Percentiles rank a stretch among this genome's conserved stretches.
These are phyloP conservation scores for Scedosporium dehoogii DNA, from an alignment of 2,329 filamentous ascomycete species.

Conservation along the genomic window DNA sequence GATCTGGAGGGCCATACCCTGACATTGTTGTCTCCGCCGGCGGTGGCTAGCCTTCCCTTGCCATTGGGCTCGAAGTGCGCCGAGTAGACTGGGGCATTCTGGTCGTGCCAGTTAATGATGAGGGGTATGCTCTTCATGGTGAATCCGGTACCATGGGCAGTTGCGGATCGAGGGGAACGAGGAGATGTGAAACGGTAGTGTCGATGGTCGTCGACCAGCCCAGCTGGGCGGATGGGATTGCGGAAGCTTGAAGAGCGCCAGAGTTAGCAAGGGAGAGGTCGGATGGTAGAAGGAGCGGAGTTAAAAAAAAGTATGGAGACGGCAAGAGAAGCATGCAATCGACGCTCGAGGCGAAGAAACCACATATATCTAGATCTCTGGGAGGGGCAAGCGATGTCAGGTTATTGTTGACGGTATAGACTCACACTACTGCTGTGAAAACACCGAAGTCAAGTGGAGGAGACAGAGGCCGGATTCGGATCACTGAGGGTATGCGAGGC, in stretches of 20 bases:
- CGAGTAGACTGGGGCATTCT: conserved; percentile 93
- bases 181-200: background rate
- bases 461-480: background rate
- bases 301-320: background rate
- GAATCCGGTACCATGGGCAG: background rate
- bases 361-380: background rate
- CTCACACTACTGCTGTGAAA: background rate
- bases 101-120: conserved; percentile 98
- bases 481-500: background rate
- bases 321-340: too few species aligned
- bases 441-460: background rate
- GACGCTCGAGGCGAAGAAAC: background rate
- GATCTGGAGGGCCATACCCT: conserved; percentile 42
- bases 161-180: background rate
- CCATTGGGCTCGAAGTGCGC: conserved; percentile 91
- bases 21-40: conserved; percentile 93
- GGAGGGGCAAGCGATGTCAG: background rate
- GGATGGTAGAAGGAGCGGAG: background rate
- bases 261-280: background rate
- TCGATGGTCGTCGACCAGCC: background rate
- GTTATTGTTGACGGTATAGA: background rate
- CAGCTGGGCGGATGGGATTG: background rate
- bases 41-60: conserved; percentile 85
- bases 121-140: conserved; percentile 93
- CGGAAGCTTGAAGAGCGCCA: background rate